Evolutionary conservation across 225 moss, liverwort and hornwort species (phyloP).

Genomic region (Physcomitrium patens): DNA sequence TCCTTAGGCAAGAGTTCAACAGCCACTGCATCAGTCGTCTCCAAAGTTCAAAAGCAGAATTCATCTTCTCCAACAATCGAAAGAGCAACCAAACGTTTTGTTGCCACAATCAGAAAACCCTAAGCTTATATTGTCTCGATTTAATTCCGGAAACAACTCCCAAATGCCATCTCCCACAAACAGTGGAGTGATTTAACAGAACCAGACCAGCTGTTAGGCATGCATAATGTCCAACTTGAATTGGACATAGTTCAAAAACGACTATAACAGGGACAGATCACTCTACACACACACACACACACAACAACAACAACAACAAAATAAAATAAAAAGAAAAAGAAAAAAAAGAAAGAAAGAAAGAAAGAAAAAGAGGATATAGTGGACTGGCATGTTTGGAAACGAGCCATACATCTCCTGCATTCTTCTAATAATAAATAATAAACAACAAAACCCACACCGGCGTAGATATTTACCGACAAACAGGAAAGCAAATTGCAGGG

Average conservation of each 20-base stretch:
- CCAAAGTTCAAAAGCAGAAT: background rate
- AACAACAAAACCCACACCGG: background rate
- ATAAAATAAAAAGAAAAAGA: no score
- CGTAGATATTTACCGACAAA: conserved; percentile 50
- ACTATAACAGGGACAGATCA: no score
- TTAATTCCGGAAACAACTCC: conserved; percentile 8
- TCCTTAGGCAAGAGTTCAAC: background rate
- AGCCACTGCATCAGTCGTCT: conserved; percentile 9
- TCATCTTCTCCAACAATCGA: conserved; percentile 4
- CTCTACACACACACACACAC: no score
- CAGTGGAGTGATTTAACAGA: background rate
- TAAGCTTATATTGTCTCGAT: conserved; percentile 9
- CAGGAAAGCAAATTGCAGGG: conserved; percentile 51
- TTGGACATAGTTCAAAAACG: background rate
- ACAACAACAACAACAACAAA: no score
- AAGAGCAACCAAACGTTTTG: background rate
- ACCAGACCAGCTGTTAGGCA: background rate
- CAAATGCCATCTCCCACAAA: conserved; percentile 5
- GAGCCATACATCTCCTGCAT: background rate
- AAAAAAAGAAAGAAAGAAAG: background rate
- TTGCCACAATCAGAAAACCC: conserved; percentile 25
- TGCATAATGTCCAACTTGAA: background rate
- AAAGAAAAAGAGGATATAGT: background rate
- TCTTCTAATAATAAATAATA: background rate
- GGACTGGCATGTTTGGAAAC: no score